Base-by-base conservation (phyloP, 1,139 yeast species). In the Yamadazyma sp. region DNA sequence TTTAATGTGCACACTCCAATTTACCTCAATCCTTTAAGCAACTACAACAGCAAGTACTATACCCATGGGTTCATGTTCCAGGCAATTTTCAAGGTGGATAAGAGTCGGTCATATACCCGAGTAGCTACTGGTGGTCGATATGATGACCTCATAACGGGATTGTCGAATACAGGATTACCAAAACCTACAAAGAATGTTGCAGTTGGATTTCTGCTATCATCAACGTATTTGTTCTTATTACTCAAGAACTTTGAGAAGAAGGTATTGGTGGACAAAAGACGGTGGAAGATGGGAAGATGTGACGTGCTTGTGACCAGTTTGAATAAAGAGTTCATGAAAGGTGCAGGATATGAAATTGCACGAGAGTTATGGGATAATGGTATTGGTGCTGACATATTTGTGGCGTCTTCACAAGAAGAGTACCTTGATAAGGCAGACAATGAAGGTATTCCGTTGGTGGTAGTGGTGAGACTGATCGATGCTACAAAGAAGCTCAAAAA, bases 41-140 rank as follows among this genome's bases (percentile, higher is more conserved):
- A 87, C 51, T 87, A 87, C 59, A 88, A 88, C 51, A 76, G 83
- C 31, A 75, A 80, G 17, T 90, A 88, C 54, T 92, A 89, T 56
- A 67, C 71, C 25, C 81, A 81, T 17, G 95, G 95, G 0, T 64
- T 90, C 2, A 88, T 92, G 95, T 92, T 90, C 55, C 95, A 88
- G 52, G 89, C 86, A 0, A 77, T 88, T 1, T 76, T 79, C 50
- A 85, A 85, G 42, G 47, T 59, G 50, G 71, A 80, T 10, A 73
- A 70, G 45, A 62, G 54, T 32, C 57, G 70, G 34, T 54, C 63
- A 15, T 59, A 50, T 34, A 56, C 74, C 0, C 58, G 90, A 30
- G 63, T 87, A 30, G 94, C 94, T 10, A 92, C 95, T 1, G 98
- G 98, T 33, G 98, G 98, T 1, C 67, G 98, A 36, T 92, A 88